These are phyloP conservation scores for Aspergillus hiratsukae DNA, from an alignment of 2,329 filamentous ascomycete genomes.

Conservation along the genomic window DNA sequence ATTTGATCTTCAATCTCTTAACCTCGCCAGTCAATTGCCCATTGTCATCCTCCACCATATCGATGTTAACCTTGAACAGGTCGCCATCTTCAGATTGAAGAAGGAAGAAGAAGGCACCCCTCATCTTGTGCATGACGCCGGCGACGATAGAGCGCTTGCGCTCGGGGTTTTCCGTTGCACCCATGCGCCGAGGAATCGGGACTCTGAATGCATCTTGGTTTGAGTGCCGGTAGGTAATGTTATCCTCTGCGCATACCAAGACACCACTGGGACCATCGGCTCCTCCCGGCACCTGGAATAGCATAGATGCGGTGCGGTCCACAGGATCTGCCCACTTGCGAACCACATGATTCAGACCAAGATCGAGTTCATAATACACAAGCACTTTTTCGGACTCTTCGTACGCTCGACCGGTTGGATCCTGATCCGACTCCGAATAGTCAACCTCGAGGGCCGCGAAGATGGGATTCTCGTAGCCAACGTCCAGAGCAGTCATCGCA, in stretches of 20 bases:
- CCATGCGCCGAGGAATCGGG: conserved; percentile 79
- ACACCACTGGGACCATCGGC: conserved; percentile 92
- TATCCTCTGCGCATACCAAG: conserved; percentile 89
- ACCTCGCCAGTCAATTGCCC: conserved; percentile 79
- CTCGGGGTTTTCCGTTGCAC: conserved; percentile 85
- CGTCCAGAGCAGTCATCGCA: conserved; percentile 81
- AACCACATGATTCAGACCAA: conserved; percentile 95
- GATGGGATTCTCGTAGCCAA: conserved; percentile 94
- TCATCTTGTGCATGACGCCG: conserved; percentile 96
- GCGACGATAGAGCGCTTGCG: conserved; percentile 82
- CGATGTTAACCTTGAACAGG: conserved; percentile 91
- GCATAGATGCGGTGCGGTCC: conserved; percentile 78
- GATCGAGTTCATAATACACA: conserved; percentile 95
- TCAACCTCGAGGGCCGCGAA: conserved; percentile 94
- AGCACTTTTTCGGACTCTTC: conserved; percentile 82
- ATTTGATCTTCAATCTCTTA: conserved; percentile 82
- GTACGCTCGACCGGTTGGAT: conserved; percentile 77
- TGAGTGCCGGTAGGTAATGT: conserved; percentile 93
- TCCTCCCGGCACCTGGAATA: conserved; percentile 94
- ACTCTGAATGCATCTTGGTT: conserved; percentile 88
- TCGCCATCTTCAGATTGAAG: conserved; percentile 97
- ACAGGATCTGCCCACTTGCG: conserved; percentile 94
- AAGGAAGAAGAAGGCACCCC: conserved; percentile 95
- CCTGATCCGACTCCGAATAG: conserved; percentile 86
- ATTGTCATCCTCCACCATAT: conserved; percentile 76